Base-by-base conservation (phyloP, 2,329 filamentous ascomycete species). In the Phyllosticta citriasiana region DNA sequence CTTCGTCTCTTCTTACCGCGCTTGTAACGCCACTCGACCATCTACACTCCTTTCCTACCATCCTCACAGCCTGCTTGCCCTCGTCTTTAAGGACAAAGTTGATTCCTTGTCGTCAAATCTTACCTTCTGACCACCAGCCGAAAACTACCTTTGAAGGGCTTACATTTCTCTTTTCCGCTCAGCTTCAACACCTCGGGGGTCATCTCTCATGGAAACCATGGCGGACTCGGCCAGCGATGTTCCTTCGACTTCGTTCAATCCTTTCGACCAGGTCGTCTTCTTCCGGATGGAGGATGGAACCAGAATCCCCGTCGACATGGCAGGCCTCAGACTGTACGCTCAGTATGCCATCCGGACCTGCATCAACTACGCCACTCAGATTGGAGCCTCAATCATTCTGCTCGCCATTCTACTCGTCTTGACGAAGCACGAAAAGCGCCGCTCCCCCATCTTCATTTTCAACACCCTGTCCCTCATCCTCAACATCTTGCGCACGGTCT, bases 301-400 rank as follows among this genome's bases (percentile, higher is more conserved):
- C 1, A 65, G 72, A 1, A 69, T 82, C 63, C 65, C 69, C 0
- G 67, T 80, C 50, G 66, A 70, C 53, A 71, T 85, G 62, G 55
- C 64, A 8, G 69, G 72, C 2, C 63, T 87, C 50, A 72, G 84
- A 65, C 59, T 64, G 3, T 78, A 77, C 57, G 71, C 79, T 59
- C 71, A 75, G 62, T 81, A 81, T 68, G 77, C 77, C 63, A 71
- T 78, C 62, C 74, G 74, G 8, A 69, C 79, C 40, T 78, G 73
- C 69, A 84, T 89, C 77, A 87, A 85, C 73, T 89, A 87, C 70
- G 86, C 83, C 58, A 75, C 81, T 19, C 88, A 93, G 71, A 79
- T 91, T 57, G 89, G 89, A 30, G 84, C 87, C 25, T 84, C 82
- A 55, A 65, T 86, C 62, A 74, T 87, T 63, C 82, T 91, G 68